phyloP scores from a whole-genome alignment of 2,329 filamentous ascomycete species.

The Cadophora luteo-olivacea region DNA sequence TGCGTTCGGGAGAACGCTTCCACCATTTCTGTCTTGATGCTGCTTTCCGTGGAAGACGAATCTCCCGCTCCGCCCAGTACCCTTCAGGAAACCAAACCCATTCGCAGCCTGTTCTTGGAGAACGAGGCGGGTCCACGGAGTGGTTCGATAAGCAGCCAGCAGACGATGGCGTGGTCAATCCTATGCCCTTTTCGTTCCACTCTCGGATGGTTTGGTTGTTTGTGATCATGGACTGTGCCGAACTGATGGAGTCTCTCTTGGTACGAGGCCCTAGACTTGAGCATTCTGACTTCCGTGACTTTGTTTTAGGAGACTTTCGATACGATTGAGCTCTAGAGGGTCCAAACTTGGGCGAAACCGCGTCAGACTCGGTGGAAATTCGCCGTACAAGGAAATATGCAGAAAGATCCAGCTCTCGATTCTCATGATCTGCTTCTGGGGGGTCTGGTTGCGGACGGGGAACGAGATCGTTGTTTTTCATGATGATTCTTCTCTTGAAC shows the following conservation, averaged over 20 bases:
- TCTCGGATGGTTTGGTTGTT: constrained; percentile 26
- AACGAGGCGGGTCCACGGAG: constrained; percentile 57
- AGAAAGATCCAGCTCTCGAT: constrained; percentile 17
- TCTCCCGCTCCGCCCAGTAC: constrained; percentile 66
- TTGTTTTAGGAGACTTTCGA: constrained; percentile 13
- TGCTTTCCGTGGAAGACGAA: constrained; percentile 27
- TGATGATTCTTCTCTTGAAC: constrained; percentile 1
- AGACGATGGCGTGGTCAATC: constrained; percentile 12
- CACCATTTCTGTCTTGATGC: constrained; percentile 30
- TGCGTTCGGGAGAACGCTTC: constrained; percentile 27
- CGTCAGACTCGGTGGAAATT: constrained; percentile 9
- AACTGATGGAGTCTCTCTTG: constrained; percentile 15
- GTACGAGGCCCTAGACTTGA: constrained; percentile 16
- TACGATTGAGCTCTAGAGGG: constrained; percentile 1
- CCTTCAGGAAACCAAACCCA: constrained; percentile 70
- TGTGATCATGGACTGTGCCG: constrained; percentile 5
- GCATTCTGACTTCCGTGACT: constrained; percentile 20
- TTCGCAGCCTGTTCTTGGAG: constrained; percentile 60
- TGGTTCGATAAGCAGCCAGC: constrained; percentile 2
- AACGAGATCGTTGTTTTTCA: constrained; percentile 20
- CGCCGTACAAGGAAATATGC: constrained; percentile 25
- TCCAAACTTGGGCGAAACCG: constrained; percentile 17
- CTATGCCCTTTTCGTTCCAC: constrained; percentile 31
- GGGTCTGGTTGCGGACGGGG: neutral
- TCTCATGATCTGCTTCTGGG: neutral